Percentiles rank a stretch among this genome's conserved stretches.
Conservation (phyloP, 2,329 filamentous ascomycete genomes). For the Didymella pinodella region DNA sequence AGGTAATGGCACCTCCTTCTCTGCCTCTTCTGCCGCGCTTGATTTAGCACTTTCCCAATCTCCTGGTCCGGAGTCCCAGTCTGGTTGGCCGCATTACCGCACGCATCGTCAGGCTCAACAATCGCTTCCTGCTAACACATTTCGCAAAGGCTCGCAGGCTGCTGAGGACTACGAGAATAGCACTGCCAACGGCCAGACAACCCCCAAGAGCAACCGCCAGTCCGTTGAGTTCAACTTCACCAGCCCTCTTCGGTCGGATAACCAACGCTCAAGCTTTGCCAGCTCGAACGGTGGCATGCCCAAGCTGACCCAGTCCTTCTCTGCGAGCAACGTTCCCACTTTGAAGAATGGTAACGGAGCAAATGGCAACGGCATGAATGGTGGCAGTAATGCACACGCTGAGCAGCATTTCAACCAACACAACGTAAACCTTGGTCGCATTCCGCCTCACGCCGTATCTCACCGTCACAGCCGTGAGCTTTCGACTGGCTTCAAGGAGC, state of each 20-base stretch:
- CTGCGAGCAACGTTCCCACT: constrained; percentile 86
- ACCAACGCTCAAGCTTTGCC: constrained; percentile 56
- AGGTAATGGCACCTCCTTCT: constrained; percentile 69
- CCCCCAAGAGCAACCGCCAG: constrained; percentile 56
- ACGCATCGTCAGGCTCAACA: constrained; percentile 69
- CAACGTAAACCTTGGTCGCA: constrained; percentile 82
- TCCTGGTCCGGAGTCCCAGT: constrained; percentile 65
- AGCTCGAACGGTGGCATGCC: constrained; percentile 70
- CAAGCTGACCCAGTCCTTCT: constrained; percentile 87
- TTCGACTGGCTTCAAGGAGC: constrained; percentile 58
- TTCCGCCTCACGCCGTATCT: constrained; percentile 71
- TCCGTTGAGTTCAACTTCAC: constrained; percentile 58
- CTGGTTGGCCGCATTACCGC: constrained; percentile 69
- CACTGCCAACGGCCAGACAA: constrained; percentile 48
- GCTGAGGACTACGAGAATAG: constrained; percentile 52
- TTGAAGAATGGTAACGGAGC: constrained; percentile 72
- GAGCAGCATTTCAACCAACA: constrained; percentile 72
- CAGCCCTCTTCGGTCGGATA: constrained; percentile 44
- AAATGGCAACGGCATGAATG: constrained; percentile 32
- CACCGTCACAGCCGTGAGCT: constrained; percentile 78
- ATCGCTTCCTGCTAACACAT: constrained; percentile 65
- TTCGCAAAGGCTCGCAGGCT: constrained; percentile 51
- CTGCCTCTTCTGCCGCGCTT: constrained; percentile 80
- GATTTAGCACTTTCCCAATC: constrained; percentile 78
- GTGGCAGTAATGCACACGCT: constrained; percentile 59